Evolutionary conservation across 352 stramenopile genomes (phyloP).

Genomic region (Pythium aristosporum): DNA sequence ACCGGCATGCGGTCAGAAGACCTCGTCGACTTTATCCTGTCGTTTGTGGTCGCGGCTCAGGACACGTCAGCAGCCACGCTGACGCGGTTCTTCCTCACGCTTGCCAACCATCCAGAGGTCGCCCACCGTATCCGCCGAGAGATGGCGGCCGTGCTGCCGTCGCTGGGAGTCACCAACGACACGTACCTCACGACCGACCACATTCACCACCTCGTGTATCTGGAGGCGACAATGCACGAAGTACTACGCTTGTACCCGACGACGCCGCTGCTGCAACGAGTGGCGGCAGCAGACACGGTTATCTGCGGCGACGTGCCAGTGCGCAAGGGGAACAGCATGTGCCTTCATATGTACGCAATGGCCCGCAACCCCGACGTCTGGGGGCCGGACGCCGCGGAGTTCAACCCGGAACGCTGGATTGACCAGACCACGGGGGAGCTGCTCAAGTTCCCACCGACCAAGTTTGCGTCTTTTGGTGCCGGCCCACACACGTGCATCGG

Average conservation of each 20-base stretch:
- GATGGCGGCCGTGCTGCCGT: slow-evolving; percentile 28
- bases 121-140: slow-evolving; percentile 44
- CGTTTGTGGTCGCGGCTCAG: slow-evolving; percentile 64
- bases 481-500: slow-evolving; percentile 49
- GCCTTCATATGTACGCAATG: slow-evolving; percentile 30
- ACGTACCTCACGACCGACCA: slow-evolving; percentile 46
- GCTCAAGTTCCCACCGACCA: not conserved
- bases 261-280: slow-evolving; percentile 52
- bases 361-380: slow-evolving; percentile 24
- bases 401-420: no score
- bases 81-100: slow-evolving; percentile 67
- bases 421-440: no score
- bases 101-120: slow-evolving; percentile 58
- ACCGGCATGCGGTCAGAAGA: not conserved
- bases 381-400: not conserved
- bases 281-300: slow-evolving; percentile 56
- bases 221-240: slow-evolving; percentile 62
- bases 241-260: slow-evolving; percentile 62
- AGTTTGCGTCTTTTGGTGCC: slow-evolving; percentile 48
- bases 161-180: slow-evolving; percentile 28
- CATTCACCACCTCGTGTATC: slow-evolving; percentile 50
- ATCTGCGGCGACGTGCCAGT: slow-evolving; percentile 25
- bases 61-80: slow-evolving; percentile 74
- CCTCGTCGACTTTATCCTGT: slow-evolving; percentile 48
- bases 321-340: not conserved